Conservation (phyloP, 192 early-diverging fungal species). For the Phycomyces nitens region DNA sequence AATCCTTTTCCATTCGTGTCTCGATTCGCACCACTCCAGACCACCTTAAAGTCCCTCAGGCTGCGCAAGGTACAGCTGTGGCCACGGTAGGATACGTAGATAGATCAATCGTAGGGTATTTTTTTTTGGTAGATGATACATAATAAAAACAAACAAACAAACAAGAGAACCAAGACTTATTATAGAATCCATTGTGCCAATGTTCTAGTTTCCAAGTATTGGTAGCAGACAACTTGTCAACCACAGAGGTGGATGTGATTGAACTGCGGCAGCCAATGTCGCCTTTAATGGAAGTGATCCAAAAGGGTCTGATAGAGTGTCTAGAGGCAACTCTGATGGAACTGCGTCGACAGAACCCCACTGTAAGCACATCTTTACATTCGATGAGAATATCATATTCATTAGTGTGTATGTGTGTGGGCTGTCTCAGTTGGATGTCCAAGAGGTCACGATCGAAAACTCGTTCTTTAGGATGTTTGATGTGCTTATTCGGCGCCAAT, state of each 20-base stretch:
- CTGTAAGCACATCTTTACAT: slow-evolving; percentile 39
- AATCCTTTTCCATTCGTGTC: slow-evolving; percentile 72
- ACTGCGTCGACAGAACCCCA: slow-evolving; percentile 58
- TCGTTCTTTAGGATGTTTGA: slow-evolving; percentile 86
- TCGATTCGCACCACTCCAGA: slow-evolving; percentile 87
- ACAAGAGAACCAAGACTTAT: background rate
- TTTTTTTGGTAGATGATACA: no score
- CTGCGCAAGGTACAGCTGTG: slow-evolving; percentile 82
- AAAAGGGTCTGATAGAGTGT: slow-evolving; percentile 81
- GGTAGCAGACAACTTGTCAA: slow-evolving; percentile 54
- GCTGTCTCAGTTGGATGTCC: slow-evolving; percentile 60
- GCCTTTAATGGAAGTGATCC: slow-evolving; percentile 76
- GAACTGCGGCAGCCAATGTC: slow-evolving; percentile 80
- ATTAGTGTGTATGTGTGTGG: background rate
- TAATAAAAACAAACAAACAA: no score
- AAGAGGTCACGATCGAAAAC: slow-evolving; percentile 85
- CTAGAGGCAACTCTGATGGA: slow-evolving; percentile 76
- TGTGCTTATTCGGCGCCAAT: slow-evolving; percentile 63
- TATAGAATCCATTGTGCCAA: slow-evolving; percentile 2
- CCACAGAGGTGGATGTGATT: slow-evolving; percentile 53
- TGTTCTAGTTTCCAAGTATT: slow-evolving; percentile 67
- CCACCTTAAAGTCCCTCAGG: slow-evolving; percentile 75
- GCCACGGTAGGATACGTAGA: slow-evolving; percentile 66
- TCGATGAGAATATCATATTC: background rate
- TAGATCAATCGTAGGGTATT: no score